phyloP scores from a whole-genome alignment of 2,329 filamentous ascomycete species.

The Zarea fungicola region DNA sequence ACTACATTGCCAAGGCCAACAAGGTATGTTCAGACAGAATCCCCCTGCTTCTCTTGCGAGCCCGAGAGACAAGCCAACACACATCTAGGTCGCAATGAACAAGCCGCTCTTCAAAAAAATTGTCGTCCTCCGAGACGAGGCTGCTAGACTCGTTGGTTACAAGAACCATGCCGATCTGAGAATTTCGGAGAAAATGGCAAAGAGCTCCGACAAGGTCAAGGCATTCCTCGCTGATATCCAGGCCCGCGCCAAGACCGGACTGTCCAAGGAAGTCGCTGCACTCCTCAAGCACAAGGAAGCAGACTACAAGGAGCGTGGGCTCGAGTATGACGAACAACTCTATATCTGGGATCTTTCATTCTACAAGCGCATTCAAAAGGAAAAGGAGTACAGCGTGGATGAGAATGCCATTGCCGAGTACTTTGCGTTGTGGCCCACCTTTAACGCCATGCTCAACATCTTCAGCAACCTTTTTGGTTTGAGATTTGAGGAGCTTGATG shows the following conservation, averaged over 20 bases:
- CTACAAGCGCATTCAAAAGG: slow-evolving; percentile 75
- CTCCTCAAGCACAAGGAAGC: slow-evolving; percentile 70
- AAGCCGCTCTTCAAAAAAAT: slow-evolving; percentile 69
- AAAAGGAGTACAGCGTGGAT: slow-evolving; percentile 74
- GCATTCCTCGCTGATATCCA: slow-evolving; percentile 69
- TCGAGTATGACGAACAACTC: slow-evolving; percentile 62
- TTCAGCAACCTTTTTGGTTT: slow-evolving; percentile 7
- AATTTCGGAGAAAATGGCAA: slow-evolving; percentile 83
- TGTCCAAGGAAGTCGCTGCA: slow-evolving; percentile 62
- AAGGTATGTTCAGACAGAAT: slow-evolving; percentile 43
- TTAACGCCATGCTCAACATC: slow-evolving; percentile 53
- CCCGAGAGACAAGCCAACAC: not conserved
- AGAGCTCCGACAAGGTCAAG: slow-evolving; percentile 65
- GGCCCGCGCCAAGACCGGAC: slow-evolving; percentile 60
- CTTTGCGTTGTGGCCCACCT: slow-evolving; percentile 70
- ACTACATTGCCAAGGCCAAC: slow-evolving; percentile 74
- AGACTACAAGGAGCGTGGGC: slow-evolving; percentile 56
- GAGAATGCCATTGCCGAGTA: slow-evolving; percentile 78
- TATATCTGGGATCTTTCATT: slow-evolving; percentile 80
- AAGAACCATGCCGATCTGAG: slow-evolving; percentile 68
- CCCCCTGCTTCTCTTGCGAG: too few relatives aligned
- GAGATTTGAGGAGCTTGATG: slow-evolving; percentile 66
- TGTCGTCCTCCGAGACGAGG: slow-evolving; percentile 70
- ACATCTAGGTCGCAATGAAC: slow-evolving; percentile 59
- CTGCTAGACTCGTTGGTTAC: slow-evolving; percentile 71